Base-by-base conservation (phyloP, 1,139 yeast genomes). In the Pichia sp. region DNA sequence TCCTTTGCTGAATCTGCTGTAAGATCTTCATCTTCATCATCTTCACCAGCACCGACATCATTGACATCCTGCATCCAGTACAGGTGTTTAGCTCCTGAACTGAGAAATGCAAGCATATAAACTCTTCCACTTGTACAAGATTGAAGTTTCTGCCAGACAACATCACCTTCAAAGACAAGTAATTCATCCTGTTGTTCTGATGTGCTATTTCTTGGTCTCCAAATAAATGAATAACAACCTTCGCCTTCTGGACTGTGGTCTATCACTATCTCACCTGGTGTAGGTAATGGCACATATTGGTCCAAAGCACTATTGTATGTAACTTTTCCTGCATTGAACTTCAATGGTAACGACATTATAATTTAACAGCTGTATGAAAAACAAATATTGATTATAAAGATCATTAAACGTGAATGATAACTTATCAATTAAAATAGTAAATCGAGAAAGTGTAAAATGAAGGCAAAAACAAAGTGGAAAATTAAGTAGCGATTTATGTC, bases 41-140 rank as follows among this genome's bases (percentile, higher is more conserved):
- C 80, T 29, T 50, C 51, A 3, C 47, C 46, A 9, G 50, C 47
- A 2, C 43, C 48, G 4, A 34, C 36, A 58, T 81, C 88, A 42
- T 85, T 83, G 38, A 78, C 73, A 57, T 85, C 89, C 68, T 92
- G 98, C 68, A 92, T 72, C 98, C 98, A 92, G 67, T 83, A 92
- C 66, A 90, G 73, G 61, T 79, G 79, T 64, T 83, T 84, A 51
- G 90, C 89, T 40, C 95, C 94, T 5, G 95, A 85, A 54, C 92
- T 81, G 60, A 78, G 72, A 66, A 89, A 89, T 50, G 86, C 80
- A 65, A 92, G 75, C 50, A 89, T 86, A 66, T 84, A 85, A 31
- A 92, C 89, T 55, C 98, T 73, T 9, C 97, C 97, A 3, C 88
- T 80, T 45, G 73, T 77, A 64, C 96, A 85, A 29, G 90, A 80